phyloP scores from a whole-genome alignment of 148 eudicot species.

The Agrostemma githago region DNA sequence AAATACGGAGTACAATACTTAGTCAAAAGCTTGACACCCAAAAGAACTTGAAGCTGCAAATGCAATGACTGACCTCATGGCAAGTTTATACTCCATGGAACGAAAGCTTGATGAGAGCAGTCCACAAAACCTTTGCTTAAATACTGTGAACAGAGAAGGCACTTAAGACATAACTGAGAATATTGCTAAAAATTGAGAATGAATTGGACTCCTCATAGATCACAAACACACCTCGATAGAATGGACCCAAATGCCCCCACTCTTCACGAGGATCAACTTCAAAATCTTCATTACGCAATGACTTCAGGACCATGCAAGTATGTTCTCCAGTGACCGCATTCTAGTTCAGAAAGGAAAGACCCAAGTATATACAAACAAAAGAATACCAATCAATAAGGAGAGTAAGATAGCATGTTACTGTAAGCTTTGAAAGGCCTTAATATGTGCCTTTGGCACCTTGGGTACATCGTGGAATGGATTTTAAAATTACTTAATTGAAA shows the following conservation, averaged over 20 bases:
- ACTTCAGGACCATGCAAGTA: conserved; percentile 80
- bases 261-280: conserved; percentile 51
- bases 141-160: conserved; percentile 38
- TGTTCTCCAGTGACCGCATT: conserved; percentile 85
- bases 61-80: conserved; percentile 62
- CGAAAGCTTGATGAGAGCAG: conserved; percentile 42
- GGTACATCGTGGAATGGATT: neutral
- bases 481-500: neutral
- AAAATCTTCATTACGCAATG: conserved; percentile 62
- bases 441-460: neutral
- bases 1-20: neutral
- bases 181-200: neutral
- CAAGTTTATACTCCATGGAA: conserved; percentile 86
- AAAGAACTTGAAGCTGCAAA: neutral
- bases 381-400: neutral
- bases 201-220: neutral
- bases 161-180: conserved; percentile 4
- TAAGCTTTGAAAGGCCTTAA: neutral
- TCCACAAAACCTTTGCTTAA: conserved; percentile 51
- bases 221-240: conserved; percentile 53
- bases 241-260: conserved; percentile 67
- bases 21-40: conserved; percentile 9
- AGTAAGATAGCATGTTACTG: neutral
- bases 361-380: neutral
- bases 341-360: conserved; percentile 31